phyloP scores from a whole-genome alignment of 2,329 filamentous ascomycete genomes.

The Phyllosticta capitalensis region DNA sequence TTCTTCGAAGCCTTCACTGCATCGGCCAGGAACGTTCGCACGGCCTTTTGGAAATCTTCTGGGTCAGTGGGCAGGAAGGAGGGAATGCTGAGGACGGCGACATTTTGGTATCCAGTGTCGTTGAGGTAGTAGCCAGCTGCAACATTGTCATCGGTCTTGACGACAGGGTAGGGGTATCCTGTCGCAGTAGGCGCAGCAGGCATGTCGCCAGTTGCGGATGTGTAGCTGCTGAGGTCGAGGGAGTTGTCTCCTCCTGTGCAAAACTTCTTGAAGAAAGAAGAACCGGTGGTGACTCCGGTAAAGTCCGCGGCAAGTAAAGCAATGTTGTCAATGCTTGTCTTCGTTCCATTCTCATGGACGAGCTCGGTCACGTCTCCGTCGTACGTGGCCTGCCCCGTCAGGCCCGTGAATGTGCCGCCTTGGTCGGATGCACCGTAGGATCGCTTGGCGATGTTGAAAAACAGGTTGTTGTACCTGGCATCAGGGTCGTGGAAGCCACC shows the following conservation, averaged over 20 bases:
- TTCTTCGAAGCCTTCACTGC: conserved; percentile 41
- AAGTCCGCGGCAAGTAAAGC: conserved; percentile 25
- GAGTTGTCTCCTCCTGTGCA: conserved; percentile 21
- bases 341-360: conserved; percentile 29
- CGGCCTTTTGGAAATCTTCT: conserved; percentile 29
- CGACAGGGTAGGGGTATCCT: conserved; percentile 30
- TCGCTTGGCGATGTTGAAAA: conserved; percentile 25
- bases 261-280: conserved; percentile 32
- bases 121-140: conserved; percentile 39
- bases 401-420: conserved; percentile 11
- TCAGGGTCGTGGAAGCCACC: conserved; percentile 31
- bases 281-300: conserved; percentile 28
- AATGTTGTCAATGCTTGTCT: conserved; percentile 21
- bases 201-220: conserved; percentile 15
- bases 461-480: conserved; percentile 31
- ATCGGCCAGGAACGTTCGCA: conserved; percentile 38
- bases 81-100: conserved; percentile 38
- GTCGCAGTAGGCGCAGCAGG: conserved; percentile 20
- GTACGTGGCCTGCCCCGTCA: conserved; percentile 12
- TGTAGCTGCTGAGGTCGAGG: background rate
- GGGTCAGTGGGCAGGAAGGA: conserved; percentile 25
- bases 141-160: conserved; percentile 26
- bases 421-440: conserved; percentile 14
- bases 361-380: conserved; percentile 26
- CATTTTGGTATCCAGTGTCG: conserved; percentile 31